These are phyloP conservation scores for Zopfochytrium polystomum DNA, from an alignment of 371 early-diverging fungal species.

Conservation along the genomic window DNA sequence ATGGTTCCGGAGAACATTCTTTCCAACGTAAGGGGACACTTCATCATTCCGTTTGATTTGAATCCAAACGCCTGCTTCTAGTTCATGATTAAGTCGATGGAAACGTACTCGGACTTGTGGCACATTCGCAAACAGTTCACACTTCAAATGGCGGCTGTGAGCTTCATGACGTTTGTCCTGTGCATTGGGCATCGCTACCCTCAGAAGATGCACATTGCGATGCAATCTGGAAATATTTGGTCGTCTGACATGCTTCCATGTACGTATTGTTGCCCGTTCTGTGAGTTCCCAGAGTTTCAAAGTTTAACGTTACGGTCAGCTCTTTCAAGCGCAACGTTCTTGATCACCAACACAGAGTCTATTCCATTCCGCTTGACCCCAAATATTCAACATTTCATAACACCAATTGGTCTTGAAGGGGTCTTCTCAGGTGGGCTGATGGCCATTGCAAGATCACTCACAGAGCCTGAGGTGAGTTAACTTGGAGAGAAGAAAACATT, in stretches of 20 bases:
- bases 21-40: slow-evolving; percentile 50
- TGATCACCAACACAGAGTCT: slow-evolving; percentile 62
- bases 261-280: slow-evolving; percentile 26
- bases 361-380: slow-evolving; percentile 98
- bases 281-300: background rate
- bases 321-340: slow-evolving; percentile 25
- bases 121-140: slow-evolving; percentile 89
- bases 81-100: slow-evolving; percentile 67
- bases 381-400: slow-evolving; percentile 90
- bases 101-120: slow-evolving; percentile 85
- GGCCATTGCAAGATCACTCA: slow-evolving; percentile 73
- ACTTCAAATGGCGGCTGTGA: slow-evolving; percentile 78
- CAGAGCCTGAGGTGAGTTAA: slow-evolving; percentile 59
- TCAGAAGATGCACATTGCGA: slow-evolving; percentile 82
- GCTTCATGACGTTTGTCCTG: slow-evolving; percentile 87
- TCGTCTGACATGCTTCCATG: slow-evolving; percentile 72
- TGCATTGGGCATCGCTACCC: slow-evolving; percentile 84
- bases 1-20: slow-evolving; percentile 81
- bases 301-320: slow-evolving; percentile 11
- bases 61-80: slow-evolving; percentile 22
- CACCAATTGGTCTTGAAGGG: slow-evolving; percentile 89
- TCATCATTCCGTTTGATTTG: slow-evolving; percentile 2
- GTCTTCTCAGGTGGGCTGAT: slow-evolving; percentile 76
- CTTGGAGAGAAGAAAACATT: background rate
- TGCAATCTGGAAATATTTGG: slow-evolving; percentile 77